Evolutionary conservation across 148 eudicot genomes (phyloP).

Genomic region (Amaranthus hypochondriacus): DNA sequence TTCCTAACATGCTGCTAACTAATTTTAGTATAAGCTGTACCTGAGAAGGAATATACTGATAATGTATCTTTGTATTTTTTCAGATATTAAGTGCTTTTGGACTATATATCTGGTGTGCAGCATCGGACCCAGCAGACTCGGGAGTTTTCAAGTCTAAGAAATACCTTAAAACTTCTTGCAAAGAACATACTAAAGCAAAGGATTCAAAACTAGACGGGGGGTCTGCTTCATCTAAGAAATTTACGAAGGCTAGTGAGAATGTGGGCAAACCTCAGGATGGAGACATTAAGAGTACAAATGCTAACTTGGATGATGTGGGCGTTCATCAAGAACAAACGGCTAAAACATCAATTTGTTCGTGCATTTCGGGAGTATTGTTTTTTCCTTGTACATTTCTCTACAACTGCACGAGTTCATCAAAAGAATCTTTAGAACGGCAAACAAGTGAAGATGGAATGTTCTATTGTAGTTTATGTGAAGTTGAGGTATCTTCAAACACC

Average conservation of each 20-base stretch:
- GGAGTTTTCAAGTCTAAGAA: conserved; percentile 95
- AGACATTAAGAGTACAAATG: conserved; percentile 31
- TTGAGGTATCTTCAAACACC: conserved; percentile 55
- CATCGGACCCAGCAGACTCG: conserved; percentile 87
- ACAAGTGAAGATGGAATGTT: conserved; percentile 98
- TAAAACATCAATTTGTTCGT: conserved; percentile 32
- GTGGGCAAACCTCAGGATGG: conserved; percentile 42
- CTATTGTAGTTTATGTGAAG: conserved; percentile 97
- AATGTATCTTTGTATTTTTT: conserved; percentile 1
- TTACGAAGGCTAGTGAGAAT: conserved; percentile 35
- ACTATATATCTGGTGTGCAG: conserved; percentile 97
- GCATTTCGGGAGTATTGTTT: conserved; percentile 41
- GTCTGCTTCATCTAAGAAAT: conserved; percentile 49
- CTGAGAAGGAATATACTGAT: conserved; percentile 9
- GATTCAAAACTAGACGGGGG: conserved; percentile 56
- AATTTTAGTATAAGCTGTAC: background rate
- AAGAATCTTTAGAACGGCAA: conserved; percentile 66
- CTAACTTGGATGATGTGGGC: conserved; percentile 34
- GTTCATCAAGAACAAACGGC: conserved; percentile 36
- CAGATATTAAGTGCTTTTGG: conserved; percentile 73
- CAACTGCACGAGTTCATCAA: conserved; percentile 48
- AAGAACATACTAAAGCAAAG: conserved; percentile 28
- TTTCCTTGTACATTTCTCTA: conserved; percentile 64
- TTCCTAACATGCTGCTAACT: background rate
- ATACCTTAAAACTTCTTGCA: conserved; percentile 49